Conservation (phyloP, 2,329 filamentous ascomycete genomes). For the Phaeosphaeriaceae sp. region DNA sequence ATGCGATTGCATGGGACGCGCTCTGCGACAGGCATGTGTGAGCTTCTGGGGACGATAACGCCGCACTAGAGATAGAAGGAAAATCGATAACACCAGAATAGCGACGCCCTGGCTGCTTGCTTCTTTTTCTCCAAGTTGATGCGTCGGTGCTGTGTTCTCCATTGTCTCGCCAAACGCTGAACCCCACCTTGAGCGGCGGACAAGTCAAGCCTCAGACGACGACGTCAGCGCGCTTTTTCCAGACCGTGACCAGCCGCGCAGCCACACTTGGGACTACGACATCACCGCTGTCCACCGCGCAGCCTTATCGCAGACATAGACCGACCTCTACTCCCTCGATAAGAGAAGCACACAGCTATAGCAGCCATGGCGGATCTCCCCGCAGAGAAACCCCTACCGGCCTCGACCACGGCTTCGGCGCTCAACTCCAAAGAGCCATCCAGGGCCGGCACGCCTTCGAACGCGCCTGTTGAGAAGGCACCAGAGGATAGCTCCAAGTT, state of each 20-base stretch:
- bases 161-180: constrained; percentile 14
- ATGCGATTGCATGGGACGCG: constrained; percentile 31
- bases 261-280: constrained; percentile 10
- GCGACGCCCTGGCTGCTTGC: constrained; percentile 2
- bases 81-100: constrained; percentile 9
- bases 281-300: constrained; percentile 17
- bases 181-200: background rate
- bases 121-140: constrained; percentile 5
- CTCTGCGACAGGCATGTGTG: constrained; percentile 24
- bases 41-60: constrained; percentile 15
- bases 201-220: background rate
- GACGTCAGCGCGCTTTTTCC: constrained; percentile 28
- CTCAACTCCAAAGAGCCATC: constrained; percentile 45
- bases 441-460: constrained; percentile 44
- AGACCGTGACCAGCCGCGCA: constrained; percentile 10
- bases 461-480: constrained; percentile 59
- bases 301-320: constrained; percentile 23
- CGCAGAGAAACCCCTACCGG: constrained; percentile 33
- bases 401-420: constrained; percentile 38
- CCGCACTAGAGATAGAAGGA: constrained; percentile 25
- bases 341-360: constrained; percentile 3
- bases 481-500: constrained; percentile 87
- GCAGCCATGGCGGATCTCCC: constrained; percentile 41
- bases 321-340: constrained; percentile 2
- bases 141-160: constrained; percentile 17